Evolutionary conservation across 192 early-diverging fungal genomes (phyloP).

Genomic region (Endogone sp.): DNA sequence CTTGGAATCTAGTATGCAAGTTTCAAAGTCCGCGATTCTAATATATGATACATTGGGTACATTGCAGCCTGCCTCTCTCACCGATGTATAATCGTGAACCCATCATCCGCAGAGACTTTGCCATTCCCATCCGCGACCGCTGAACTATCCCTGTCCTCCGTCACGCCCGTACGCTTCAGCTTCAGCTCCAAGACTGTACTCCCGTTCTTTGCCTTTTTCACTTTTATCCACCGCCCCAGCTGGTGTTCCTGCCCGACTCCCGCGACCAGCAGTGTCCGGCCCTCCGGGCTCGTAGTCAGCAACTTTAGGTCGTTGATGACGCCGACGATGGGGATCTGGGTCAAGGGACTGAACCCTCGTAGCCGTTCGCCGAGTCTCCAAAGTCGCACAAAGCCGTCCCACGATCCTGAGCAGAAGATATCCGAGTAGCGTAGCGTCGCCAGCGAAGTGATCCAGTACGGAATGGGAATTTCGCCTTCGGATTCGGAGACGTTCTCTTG

Average conservation of each 20-base stretch:
- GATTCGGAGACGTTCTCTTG: slow-evolving; percentile 42
- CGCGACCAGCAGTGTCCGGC: slow-evolving; percentile 52
- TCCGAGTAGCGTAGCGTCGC: slow-evolving; percentile 83
- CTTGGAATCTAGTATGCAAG: too few relatives aligned
- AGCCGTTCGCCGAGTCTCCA: slow-evolving; percentile 81
- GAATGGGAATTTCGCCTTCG: slow-evolving; percentile 40
- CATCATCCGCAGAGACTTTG: not conserved
- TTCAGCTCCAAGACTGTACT: slow-evolving; percentile 64
- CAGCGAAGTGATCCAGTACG: slow-evolving; percentile 86
- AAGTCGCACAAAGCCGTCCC: slow-evolving; percentile 81
- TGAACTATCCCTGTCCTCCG: not conserved
- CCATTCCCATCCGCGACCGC: not conserved
- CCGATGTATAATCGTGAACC: not conserved
- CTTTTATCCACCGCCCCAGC: slow-evolving; percentile 85
- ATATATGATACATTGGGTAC: not conserved
- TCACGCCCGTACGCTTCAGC: slow-evolving; percentile 21
- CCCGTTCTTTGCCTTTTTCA: slow-evolving; percentile 74
- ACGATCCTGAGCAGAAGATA: slow-evolving; percentile 85
- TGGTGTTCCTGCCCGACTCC: slow-evolving; percentile 88
- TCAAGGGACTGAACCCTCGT: slow-evolving; percentile 54
- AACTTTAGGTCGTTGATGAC: slow-evolving; percentile 51
- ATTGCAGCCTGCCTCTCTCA: not conserved
- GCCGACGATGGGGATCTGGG: slow-evolving; percentile 62
- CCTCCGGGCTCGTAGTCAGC: slow-evolving; percentile 27
- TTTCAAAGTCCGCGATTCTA: not conserved